These are phyloP conservation scores for Trichoderma koningii DNA, from an alignment of 2,329 filamentous ascomycete genomes.

Conservation along the genomic window DNA sequence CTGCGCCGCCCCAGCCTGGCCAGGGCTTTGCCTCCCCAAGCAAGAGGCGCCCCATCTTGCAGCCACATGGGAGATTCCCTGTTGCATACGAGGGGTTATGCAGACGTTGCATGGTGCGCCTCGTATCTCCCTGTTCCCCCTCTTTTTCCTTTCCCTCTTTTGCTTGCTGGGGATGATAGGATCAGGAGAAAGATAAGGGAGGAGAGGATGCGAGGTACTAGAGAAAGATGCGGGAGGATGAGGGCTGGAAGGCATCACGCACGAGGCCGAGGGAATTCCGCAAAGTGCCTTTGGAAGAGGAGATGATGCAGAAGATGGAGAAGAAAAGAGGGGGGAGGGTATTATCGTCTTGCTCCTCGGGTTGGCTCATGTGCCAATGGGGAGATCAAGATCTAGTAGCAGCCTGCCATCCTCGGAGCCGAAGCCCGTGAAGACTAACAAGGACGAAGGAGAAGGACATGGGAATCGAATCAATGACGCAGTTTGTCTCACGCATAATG, in stretches of 20 bases:
- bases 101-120: constrained; percentile 18
- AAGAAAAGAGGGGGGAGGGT: not conserved
- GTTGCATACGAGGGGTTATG: constrained; percentile 21
- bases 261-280: constrained; percentile 10
- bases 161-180: not conserved
- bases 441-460: not conserved
- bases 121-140: constrained; percentile 4
- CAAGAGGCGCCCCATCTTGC: not conserved
- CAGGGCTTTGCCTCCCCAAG: not conserved
- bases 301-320: not conserved
- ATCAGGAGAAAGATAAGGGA: not conserved
- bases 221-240: not conserved
- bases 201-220: not conserved
- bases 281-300: not conserved
- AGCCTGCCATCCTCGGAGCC: constrained; percentile 18
- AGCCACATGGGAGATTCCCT: constrained; percentile 23
- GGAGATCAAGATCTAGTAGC: constrained; percentile 10
- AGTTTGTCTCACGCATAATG: constrained; percentile 11
- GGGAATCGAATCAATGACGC: constrained; percentile 19
- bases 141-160: not conserved
- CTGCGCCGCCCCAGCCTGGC: constrained; percentile 4
- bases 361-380: constrained; percentile 1
- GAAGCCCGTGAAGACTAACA: not conserved
- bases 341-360: not conserved
- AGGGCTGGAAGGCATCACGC: constrained; percentile 2